These are phyloP conservation scores for Saccharum officinarum DNA, from an alignment of 176 grass and related monocot genomes.

Conservation along the genomic window DNA sequence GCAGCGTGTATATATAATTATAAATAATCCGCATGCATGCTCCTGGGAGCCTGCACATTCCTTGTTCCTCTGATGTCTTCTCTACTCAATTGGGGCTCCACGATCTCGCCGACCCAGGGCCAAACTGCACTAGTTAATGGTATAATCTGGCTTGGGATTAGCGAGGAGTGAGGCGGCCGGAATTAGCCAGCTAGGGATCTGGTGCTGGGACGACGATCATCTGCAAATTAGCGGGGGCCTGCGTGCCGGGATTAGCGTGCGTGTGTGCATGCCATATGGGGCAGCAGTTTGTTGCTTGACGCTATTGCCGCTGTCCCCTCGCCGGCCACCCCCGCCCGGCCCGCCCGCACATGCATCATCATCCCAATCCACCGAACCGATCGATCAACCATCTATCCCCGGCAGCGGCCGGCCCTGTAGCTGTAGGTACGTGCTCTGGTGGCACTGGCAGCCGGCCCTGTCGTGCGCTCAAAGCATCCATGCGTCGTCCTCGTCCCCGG, in stretches of 20 bases:
- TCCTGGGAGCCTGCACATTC: slow-evolving; percentile 31
- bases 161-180: neutral
- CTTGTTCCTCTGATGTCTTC: slow-evolving; percentile 43
- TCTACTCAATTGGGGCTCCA: slow-evolving; percentile 25
- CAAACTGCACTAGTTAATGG: neutral
- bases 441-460: neutral
- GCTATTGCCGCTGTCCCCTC: slow-evolving; percentile 33
- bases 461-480: neutral
- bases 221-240: no score
- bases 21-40: neutral
- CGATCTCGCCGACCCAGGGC: neutral
- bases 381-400: neutral
- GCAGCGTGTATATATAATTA: neutral
- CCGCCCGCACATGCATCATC: neutral
- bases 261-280: neutral
- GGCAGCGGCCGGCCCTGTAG: neutral
- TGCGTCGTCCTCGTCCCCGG: neutral
- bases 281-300: slow-evolving; percentile 31
- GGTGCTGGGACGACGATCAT: no score
- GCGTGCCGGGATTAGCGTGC: neutral
- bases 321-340: no score
- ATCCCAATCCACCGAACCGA: neutral
- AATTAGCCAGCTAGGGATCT: neutral
- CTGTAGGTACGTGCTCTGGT: neutral
- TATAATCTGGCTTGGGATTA: neutral